Evolutionary conservation across 2,329 filamentous ascomycete genomes (phyloP).

Genomic region (Parascedosporium putredinis): DNA sequence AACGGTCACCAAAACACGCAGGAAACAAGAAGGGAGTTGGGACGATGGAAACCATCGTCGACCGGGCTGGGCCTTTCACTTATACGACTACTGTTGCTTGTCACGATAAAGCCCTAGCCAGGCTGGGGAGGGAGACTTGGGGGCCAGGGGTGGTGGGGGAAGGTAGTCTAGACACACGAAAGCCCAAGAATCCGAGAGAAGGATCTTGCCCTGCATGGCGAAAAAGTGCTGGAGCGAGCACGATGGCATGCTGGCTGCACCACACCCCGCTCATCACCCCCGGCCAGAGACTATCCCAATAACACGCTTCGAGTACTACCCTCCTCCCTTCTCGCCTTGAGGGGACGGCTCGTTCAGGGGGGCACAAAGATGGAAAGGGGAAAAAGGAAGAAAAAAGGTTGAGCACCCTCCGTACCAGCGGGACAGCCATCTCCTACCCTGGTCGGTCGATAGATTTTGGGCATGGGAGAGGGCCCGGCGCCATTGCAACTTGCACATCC

Average conservation of each 20-base stretch:
- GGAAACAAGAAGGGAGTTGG: neutral
- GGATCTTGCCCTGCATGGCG: neutral
- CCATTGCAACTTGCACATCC: too few relatives aligned
- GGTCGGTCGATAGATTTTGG: too few relatives aligned
- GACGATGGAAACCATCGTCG: neutral
- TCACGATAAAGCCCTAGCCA: neutral
- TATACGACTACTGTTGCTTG: neutral
- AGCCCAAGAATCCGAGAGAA: too few relatives aligned
- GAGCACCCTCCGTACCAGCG: too few relatives aligned
- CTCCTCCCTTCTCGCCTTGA: neutral
- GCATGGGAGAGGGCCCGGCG: too few relatives aligned
- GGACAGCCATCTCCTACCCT: too few relatives aligned
- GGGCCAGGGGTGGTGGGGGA: too few relatives aligned
- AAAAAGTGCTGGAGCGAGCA: neutral
- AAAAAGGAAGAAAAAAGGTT: neutral
- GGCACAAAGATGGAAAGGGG: neutral
- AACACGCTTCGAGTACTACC: neutral
- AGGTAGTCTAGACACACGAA: too few relatives aligned
- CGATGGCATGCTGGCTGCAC: neutral
- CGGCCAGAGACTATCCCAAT: too few relatives aligned
- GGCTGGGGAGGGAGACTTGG: constrained; percentile 1
- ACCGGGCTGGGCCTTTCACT: neutral
- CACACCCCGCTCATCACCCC: neutral
- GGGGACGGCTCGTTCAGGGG: neutral
- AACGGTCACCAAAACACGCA: neutral